Evolutionary conservation across 371 early-diverging fungal genomes (phyloP).

Genomic region (Apophysomyces elegans): DNA sequence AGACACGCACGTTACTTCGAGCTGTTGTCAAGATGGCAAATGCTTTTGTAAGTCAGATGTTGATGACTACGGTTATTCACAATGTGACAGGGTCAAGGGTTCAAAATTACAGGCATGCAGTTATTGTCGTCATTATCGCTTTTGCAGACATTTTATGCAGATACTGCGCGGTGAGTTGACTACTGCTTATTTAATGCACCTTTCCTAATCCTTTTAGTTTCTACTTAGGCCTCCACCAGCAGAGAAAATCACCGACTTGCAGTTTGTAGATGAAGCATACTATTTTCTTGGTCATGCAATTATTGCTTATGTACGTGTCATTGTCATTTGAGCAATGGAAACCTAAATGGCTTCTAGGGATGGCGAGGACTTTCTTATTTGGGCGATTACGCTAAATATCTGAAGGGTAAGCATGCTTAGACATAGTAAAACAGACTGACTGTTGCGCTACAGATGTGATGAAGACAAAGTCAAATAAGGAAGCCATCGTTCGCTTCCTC

Average conservation of each 20-base stretch:
- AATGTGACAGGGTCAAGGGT: slow-evolving; percentile 67
- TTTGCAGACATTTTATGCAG: slow-evolving; percentile 62
- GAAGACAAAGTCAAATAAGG: slow-evolving; percentile 68
- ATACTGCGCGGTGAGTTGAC: slow-evolving; percentile 52
- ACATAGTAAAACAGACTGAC: neutral
- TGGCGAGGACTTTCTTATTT: slow-evolving; percentile 49
- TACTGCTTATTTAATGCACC: neutral
- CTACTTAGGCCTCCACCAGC: slow-evolving; percentile 44
- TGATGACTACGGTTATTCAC: neutral
- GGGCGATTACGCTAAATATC: slow-evolving; percentile 41
- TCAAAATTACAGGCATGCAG: slow-evolving; percentile 73
- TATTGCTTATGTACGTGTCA: slow-evolving; percentile 48
- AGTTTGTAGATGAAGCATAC: slow-evolving; percentile 47
- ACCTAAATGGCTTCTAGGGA: slow-evolving; percentile 23
- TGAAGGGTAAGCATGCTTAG: slow-evolving; percentile 27
- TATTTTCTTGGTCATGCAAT: slow-evolving; percentile 55
- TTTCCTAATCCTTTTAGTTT: neutral
- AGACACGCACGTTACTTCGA: slow-evolving; percentile 48
- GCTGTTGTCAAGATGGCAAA: slow-evolving; percentile 53
- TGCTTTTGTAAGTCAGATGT: slow-evolving; percentile 41
- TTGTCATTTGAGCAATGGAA: neutral
- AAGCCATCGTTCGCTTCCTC: slow-evolving; percentile 70
- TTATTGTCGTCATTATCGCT: slow-evolving; percentile 70
- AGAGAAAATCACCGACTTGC: slow-evolving; percentile 40
- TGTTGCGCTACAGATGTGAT: slow-evolving; percentile 62